Evolutionary conservation across 192 early-diverging fungal genomes (phyloP), one percentile per base, ranked within the genome.

Genomic region (Kickxella alabastrina): DNA sequence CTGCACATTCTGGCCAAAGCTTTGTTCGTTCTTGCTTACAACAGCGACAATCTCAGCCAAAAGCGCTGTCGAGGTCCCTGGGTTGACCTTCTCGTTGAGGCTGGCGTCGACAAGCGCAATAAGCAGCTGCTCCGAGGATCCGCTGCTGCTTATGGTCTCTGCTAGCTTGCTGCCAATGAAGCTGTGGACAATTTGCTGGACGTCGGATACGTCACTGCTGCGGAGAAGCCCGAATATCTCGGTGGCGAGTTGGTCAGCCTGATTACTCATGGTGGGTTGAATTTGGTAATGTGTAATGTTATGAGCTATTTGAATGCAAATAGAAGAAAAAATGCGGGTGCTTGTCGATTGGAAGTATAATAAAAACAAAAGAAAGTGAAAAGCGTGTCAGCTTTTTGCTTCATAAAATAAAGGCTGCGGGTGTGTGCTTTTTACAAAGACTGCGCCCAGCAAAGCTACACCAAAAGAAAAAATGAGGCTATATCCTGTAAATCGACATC

Each of bases 61-160:
- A 1, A 89, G 68, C 64, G 86, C 90, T 19, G 90, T 78, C 6
- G 87, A 85, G 28, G 82, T 75, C 1, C 92, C 87, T 5, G 91
- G 76, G 10, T 85, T 89, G 0, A 93, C 79, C 25, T 84, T 78
- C 26, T 83, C 82, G 24, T 81, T 78, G 2, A 85, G 65, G 17
- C 81, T 75, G 14, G 85, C 82, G 43, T 81, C 76, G 34, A 83
- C 35, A n/a, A 80, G 61, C 25, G 21, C 38, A 15, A 42, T 26
- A 19, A 54, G 48, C 23, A 46, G 54, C 54, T 49, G 37, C 6
- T 36, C 17, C 28, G 12, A 43, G 21, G 10, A 4, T 23, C 12
- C 10, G 39, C 22, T 31, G 21, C 42, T 44, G 55, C 35, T 57
- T 53, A 27, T 43, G 51, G 24, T 43, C 18, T 13, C 43, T 7